Percentiles rank a stretch among this genome's conserved stretches.
Evolutionary conservation across 306 rosid species (phyloP).

Genomic region (Gynostemma pentaphyllum): DNA sequence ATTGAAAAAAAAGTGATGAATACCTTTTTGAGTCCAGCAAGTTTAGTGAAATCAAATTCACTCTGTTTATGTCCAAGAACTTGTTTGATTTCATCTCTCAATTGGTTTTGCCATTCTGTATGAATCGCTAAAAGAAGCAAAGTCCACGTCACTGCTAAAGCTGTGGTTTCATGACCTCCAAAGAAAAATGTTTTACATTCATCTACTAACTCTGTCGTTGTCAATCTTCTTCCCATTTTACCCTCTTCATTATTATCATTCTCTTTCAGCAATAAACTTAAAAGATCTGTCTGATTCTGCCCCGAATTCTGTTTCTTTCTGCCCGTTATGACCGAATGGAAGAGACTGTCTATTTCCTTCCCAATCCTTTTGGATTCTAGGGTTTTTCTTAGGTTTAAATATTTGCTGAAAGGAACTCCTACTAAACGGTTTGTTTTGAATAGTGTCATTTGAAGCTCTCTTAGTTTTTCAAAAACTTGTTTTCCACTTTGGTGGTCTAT

Average conservation of each 20-base stretch:
- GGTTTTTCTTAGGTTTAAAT: conserved; percentile 34
- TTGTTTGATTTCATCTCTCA: conserved; percentile 62
- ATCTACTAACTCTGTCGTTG: conserved; percentile 44
- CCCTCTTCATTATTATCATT: conserved; percentile 26
- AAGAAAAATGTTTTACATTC: conserved; percentile 89
- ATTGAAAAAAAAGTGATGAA: not conserved
- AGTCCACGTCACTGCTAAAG: conserved; percentile 82
- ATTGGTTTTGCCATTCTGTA: conserved; percentile 55
- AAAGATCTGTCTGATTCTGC: conserved; percentile 28
- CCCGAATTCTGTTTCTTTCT: conserved; percentile 10
- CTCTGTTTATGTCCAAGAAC: conserved; percentile 39
- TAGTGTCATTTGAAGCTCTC: conserved; percentile 52
- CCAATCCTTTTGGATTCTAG: conserved; percentile 51
- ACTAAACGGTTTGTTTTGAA: conserved; percentile 54
- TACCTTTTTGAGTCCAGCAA: conserved; percentile 64
- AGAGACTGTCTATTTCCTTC: conserved; percentile 41
- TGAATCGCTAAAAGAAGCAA: conserved; percentile 59
- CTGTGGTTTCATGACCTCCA: conserved; percentile 90
- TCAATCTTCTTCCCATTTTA: conserved; percentile 16
- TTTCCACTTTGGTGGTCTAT: conserved; percentile 31
- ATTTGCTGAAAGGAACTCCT: conserved; percentile 58
- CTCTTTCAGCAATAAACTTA: conserved; percentile 44
- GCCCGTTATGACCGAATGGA: conserved; percentile 21
- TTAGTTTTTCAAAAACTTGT: conserved; percentile 37
- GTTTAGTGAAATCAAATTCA: conserved; percentile 27